Base-by-base conservation (phyloP, 306 rosid species). In the Luffa aegyptiaca region DNA sequence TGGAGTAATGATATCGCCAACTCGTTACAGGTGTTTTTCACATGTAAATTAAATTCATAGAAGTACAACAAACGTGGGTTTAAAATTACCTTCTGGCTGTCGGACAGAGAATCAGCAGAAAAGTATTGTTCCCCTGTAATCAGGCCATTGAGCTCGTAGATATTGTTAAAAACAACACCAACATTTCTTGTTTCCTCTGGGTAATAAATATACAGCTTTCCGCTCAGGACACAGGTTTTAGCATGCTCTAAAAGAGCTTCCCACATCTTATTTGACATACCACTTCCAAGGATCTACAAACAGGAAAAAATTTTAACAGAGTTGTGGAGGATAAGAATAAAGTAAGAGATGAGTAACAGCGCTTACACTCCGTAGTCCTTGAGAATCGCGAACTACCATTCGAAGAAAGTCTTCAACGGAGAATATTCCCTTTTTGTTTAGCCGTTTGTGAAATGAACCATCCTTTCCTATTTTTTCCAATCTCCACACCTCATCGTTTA, bases 261-360 rank as follows among this genome's bases (percentile, higher is more conserved):
- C 99, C 99, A 96, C 99, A 96, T 96, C 89, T 89, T 96, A 87
- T 96, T 96, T 76, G 99, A 96, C 99, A 96, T 96, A n/a, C 99
- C 99, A 80, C 99, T 93, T 79, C 99, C 99, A 81, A 96, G 99
- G 80, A 91, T 96, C 99, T 96, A 78, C 81, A 87, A 80, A 88
- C 69, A 71, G 42, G 75, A 64, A 83, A 78, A 55, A 21, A 1
- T 57, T 57, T 77, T 13, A 57, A 58, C 44, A 69, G 52, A 58
- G n/a, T 44, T 20, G 26, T 57, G 41, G 20, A 39, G 21, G 42
- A 84, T 76, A 45, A 81, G 81, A 31, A 11, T 75, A 82, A 78
- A 61, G 80, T 21, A 18, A 78, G 73, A 79, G 18, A 16, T 35
- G 84, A 78, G 59, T 64, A 73, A 63, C 83, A 56, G 46, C 62